Conservation (phyloP, 2,329 filamentous ascomycete species). For the Dactylellina parvicollis region DNA sequence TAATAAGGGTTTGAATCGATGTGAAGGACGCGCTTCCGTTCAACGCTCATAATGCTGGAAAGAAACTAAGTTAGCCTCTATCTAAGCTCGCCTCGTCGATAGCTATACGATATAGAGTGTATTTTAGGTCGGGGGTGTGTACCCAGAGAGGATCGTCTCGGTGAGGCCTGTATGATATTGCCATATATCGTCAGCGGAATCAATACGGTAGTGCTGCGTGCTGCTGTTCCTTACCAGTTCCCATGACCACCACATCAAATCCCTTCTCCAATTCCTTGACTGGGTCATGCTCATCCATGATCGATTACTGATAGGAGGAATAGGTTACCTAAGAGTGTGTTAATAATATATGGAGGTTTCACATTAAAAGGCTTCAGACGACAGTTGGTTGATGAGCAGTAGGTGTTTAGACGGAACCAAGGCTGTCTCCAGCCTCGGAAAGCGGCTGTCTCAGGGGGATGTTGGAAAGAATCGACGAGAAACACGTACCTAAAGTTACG, state of each 20-base stretch:
- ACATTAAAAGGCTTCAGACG: too few relatives aligned
- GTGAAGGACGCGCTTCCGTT: constrained; percentile 98
- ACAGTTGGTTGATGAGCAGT: too few relatives aligned
- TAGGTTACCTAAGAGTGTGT: neutral
- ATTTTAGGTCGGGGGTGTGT: constrained; percentile 60
- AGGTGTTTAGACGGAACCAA: too few relatives aligned
- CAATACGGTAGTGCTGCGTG: neutral
- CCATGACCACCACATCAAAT: constrained; percentile 98
- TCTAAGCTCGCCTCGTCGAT: constrained; percentile 56
- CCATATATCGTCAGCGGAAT: neutral
- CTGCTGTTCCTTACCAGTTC: constrained; percentile 77
- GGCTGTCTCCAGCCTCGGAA: too few relatives aligned
- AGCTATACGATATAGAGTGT: neutral
- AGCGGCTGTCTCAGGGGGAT: too few relatives aligned
- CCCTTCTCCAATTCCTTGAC: constrained; percentile 77
- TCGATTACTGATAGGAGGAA: neutral
- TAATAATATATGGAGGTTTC: neutral
- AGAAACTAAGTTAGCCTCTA: neutral
- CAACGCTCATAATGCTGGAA: constrained; percentile 88
- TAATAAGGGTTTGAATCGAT: constrained; percentile 99
- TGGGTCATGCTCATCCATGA: constrained; percentile 41
- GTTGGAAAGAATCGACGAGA: too few relatives aligned
- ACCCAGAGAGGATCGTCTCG: constrained; percentile 83
- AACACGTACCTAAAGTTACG: too few relatives aligned
- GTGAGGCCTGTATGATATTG: constrained; percentile 31